Base-by-base conservation (phyloP, 2,329 filamentous ascomycete genomes). In the Verticillium isaacii region DNA sequence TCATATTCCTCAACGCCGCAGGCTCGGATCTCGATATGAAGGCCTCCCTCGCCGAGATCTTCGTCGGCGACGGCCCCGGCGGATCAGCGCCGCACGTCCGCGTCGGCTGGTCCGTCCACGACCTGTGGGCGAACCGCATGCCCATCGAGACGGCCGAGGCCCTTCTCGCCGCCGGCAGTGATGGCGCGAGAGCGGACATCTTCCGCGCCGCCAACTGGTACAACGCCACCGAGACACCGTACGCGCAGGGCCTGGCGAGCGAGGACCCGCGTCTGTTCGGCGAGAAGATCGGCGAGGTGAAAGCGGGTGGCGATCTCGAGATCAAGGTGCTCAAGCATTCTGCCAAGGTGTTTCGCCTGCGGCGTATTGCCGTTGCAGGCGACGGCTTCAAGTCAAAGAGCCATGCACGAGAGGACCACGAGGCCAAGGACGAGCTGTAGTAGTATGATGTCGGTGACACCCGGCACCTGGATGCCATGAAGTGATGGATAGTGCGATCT, bases 121-220 rank as follows among this genome's bases (percentile, higher is more conserved):
- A 68, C 50, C 64, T 67, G 2, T 68, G 64, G 65, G 66, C 66
- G n/a, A 60, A 66, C 55, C 61, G 66, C 34, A 67, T 67, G 66
- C 23, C 64, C 23, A 59, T 60, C n/a, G 57, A 63, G 37, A 64
- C 36, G 34, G 66, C 66, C 0, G 57, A 60, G 56, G 62, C 63
- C 32, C 59, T 67, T 3, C 32, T 66, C 14, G 25, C 50, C 2
- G 66, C 66, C 17, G 32, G 34, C 19, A 32, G 37, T 32, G 32
- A 36, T 17, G 56, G n/a, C 9, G 56, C 32, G 12, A n/a, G 32
- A n/a, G 58, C 45, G 5, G 45, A 56, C 41, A 63, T 67, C 50
- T 39, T 64, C 37, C 57, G 37, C 41, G 56, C 60, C 9, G 65
- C 52, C 1, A 56, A 65, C 23, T 68, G 66, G 66, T 66, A 67